phyloP scores from a whole-genome alignment of 2,329 filamentous ascomycete species.

The Botrytis pseudocinerea region DNA sequence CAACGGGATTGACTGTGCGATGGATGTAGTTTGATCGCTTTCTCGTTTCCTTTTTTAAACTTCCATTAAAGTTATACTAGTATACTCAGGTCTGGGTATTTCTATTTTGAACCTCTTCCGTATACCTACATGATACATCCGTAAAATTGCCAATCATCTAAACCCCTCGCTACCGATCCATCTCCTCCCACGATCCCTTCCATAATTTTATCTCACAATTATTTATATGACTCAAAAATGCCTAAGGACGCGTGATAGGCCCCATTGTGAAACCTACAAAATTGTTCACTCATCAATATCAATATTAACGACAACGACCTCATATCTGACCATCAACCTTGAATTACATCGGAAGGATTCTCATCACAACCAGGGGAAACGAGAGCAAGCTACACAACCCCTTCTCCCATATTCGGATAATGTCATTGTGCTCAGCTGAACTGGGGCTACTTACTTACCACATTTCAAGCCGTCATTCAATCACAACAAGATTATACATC shows the following conservation, averaged over 20 bases:
- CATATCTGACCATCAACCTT: neutral
- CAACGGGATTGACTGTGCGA: neutral
- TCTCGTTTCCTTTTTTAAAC: constrained; percentile 4
- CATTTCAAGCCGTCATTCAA: constrained; percentile 1
- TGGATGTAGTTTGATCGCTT: neutral
- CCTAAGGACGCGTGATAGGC: neutral
- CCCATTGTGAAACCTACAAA: neutral
- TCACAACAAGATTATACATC: neutral
- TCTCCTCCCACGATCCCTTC: neutral
- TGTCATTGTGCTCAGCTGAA: neutral
- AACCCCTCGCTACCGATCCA: neutral
- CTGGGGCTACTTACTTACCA: neutral
- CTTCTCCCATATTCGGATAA: neutral
- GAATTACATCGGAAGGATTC: neutral
- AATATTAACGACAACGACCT: neutral
- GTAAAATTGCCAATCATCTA: neutral
- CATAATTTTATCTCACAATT: neutral
- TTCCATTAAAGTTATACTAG: neutral
- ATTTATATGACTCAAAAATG: neutral
- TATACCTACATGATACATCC: neutral
- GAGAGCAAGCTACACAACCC: neutral
- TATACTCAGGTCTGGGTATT: neutral
- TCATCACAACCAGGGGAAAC: neutral
- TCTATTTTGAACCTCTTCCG: neutral
- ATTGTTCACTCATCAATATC: neutral